Evolutionary conservation across 192 early-diverging fungal species (phyloP).

Genomic region (Coemansia guatemalensis): DNA sequence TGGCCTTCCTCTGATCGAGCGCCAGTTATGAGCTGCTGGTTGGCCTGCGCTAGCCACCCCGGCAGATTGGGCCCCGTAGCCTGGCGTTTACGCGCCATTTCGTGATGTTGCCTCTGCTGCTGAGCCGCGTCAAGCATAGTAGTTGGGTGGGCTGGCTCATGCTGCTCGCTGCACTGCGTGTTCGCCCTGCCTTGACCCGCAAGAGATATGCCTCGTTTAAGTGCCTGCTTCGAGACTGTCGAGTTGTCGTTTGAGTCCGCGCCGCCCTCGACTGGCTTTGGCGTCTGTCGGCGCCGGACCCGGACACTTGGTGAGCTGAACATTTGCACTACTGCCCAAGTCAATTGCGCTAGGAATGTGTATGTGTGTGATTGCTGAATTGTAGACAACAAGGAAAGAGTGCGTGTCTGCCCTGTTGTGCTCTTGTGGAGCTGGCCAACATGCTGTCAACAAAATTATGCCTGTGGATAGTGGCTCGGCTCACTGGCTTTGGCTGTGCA

Average conservation of each 20-base stretch:
- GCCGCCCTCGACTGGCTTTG: background rate
- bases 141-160: background rate
- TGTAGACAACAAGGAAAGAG: constrained; percentile 2
- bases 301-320: constrained; percentile 36
- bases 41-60: background rate
- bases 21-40: background rate
- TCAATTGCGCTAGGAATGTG: background rate
- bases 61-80: background rate
- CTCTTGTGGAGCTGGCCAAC: background rate
- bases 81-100: background rate
- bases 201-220: constrained; percentile 6
- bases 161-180: background rate
- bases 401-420: background rate
- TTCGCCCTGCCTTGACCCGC: background rate
- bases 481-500: background rate
- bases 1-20: background rate
- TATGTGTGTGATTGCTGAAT: background rate
- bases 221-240: background rate
- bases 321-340: constrained; percentile 10
- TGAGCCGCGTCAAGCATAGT: background rate
- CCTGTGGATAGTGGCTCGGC: background rate
- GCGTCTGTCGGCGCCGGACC: constrained; percentile 18
- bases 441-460: background rate
- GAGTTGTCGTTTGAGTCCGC: background rate
- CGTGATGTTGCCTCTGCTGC: background rate